A percentile compares a stretch with the other conserved stretches of the same genome.
Evolutionary conservation across 75 land plant species (phyloP).

Genomic region (Sequoia sempervirens): DNA sequence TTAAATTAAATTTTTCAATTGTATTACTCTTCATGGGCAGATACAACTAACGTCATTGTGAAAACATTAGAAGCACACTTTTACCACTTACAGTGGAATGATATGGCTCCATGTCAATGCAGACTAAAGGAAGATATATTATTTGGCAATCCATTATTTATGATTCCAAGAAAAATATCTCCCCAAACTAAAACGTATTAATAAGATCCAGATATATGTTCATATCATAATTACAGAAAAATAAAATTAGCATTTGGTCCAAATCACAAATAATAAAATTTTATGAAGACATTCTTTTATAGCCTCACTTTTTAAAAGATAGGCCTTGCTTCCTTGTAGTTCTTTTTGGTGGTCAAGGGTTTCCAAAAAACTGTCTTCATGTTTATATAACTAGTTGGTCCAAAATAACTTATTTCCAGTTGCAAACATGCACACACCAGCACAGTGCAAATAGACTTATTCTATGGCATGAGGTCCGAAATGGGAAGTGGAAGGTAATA

Average conservation of each 20-base stretch:
- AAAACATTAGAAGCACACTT: not conserved
- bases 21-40: not conserved
- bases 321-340: not conserved
- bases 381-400: not conserved
- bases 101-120: not conserved
- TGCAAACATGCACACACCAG: not conserved
- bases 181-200: not conserved
- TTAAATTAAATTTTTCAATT: not conserved
- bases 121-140: not conserved
- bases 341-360: not conserved
- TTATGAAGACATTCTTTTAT: not conserved
- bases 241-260: not conserved
- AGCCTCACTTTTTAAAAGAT: not conserved
- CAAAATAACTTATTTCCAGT: not conserved
- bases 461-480: too few relatives aligned
- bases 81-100: not conserved
- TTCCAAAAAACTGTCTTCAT: not conserved
- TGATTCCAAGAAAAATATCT: constrained; percentile 1
- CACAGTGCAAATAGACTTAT: not conserved
- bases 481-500: not conserved
- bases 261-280: not conserved
- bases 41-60: not conserved
- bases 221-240: not conserved
- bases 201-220: not conserved
- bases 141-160: not conserved